phyloP scores from a whole-genome alignment of 805 yeast genomes.

The Candida berthetii region DNA sequence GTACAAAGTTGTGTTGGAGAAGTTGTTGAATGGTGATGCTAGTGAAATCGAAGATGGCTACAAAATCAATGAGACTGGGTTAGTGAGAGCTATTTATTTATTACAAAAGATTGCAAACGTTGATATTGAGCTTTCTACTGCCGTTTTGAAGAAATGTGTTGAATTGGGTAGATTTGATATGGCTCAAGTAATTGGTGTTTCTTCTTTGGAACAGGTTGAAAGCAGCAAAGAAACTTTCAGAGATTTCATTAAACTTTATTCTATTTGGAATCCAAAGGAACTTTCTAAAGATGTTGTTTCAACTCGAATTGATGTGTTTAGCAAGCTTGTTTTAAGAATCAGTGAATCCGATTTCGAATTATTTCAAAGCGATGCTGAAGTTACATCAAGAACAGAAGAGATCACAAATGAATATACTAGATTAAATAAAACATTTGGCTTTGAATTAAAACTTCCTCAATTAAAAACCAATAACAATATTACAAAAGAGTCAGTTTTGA shows the following conservation, averaged over 20 bases:
- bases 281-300: not conserved
- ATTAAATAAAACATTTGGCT: not conserved
- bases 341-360: not conserved
- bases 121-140: conserved; percentile 11
- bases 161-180: conserved; percentile 3
- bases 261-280: not conserved
- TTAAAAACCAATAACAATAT: too few relatives aligned
- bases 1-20: conserved; percentile 24
- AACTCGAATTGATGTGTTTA: not conserved
- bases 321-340: not conserved
- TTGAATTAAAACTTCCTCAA: not conserved
- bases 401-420: not conserved
- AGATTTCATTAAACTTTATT: conserved; percentile 2
- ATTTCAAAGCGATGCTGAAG: not conserved
- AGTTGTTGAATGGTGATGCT: conserved; percentile 32
- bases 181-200: conserved; percentile 9
- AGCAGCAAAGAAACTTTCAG: too few relatives aligned
- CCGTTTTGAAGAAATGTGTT: not conserved
- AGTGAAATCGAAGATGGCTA: conserved; percentile 27
- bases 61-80: conserved; percentile 11
- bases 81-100: conserved; percentile 19
- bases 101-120: conserved; percentile 13
- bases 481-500: too few relatives aligned
- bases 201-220: conserved; percentile 3
- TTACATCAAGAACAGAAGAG: not conserved